A percentile compares a stretch with the other conserved stretches of the same genome.
These are phyloP conservation scores for Thelonectria discophora DNA, from an alignment of 2,329 filamentous ascomycete genomes.

Conservation along the genomic window DNA sequence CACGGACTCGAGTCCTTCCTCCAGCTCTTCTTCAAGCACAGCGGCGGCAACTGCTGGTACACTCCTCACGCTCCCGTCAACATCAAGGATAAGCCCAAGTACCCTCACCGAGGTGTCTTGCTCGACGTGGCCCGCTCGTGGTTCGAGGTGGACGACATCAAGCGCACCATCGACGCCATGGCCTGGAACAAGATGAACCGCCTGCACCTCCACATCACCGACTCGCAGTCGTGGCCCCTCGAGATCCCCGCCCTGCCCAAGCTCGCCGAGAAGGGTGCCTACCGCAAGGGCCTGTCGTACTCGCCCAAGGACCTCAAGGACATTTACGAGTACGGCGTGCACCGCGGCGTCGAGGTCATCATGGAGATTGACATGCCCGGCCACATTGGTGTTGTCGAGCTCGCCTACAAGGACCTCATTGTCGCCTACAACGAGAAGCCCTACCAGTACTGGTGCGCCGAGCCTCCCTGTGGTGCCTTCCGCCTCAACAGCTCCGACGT, in stretches of 20 bases:
- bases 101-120: slow-evolving; percentile 80
- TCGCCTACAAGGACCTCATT: slow-evolving; percentile 62
- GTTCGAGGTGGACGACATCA: slow-evolving; percentile 72
- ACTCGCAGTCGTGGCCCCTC: slow-evolving; percentile 86
- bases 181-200: slow-evolving; percentile 85
- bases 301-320: slow-evolving; percentile 68
- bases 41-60: slow-evolving; percentile 67
- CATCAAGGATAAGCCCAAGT: slow-evolving; percentile 78
- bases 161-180: slow-evolving; percentile 78
- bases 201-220: slow-evolving; percentile 82
- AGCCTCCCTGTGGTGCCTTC: slow-evolving; percentile 74
- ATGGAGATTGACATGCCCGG: slow-evolving; percentile 72
- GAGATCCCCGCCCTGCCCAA: slow-evolving; percentile 78
- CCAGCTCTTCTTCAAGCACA: slow-evolving; percentile 82
- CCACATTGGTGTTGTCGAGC: slow-evolving; percentile 63
- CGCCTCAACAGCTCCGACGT: slow-evolving; percentile 79
- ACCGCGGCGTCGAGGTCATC: slow-evolving; percentile 66
- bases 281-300: slow-evolving; percentile 73
- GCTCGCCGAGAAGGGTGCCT: slow-evolving; percentile 77
- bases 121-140: slow-evolving; percentile 80
- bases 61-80: slow-evolving; percentile 74
- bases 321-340: slow-evolving; percentile 76
- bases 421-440: slow-evolving; percentile 65
- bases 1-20: slow-evolving; percentile 79
- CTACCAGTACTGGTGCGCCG: slow-evolving; percentile 67